Base-by-base conservation (phyloP, 441 rosid genomes). In the Iberis amara region DNA sequence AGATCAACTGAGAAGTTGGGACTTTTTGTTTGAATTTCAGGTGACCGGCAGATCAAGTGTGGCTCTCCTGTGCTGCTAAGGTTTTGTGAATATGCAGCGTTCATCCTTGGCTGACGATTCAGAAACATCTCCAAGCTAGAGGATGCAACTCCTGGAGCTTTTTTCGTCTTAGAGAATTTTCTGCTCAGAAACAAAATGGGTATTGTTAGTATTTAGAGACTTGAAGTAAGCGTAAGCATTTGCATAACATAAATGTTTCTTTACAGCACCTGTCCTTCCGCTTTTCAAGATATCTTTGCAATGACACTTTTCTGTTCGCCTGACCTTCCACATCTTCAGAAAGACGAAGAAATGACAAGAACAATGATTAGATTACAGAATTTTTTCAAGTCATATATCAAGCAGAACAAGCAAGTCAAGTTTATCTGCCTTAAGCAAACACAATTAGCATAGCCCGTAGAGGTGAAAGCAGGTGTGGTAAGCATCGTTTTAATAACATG, bases 201-300 rank as follows among this genome's bases (percentile, higher is more conserved):
- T 33, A 33, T 3, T 10, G 26, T 47, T 33, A 64, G 51, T 55
- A 44, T 39, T 39, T 35, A 12, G 35, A 6, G 0, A 39, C 7
- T 28, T 6, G 37, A 3, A 21, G 32, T 38, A 3, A 21, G n/a
- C 1, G 10, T 21, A 26, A 32, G 61, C 4, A 24, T 47, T 7
- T 33, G 11, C 47, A 11, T 3, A 8, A 31, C 35, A 31, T 8
- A n/a, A 39, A 35, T 55, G 64, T 47, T 32, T 35, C 43, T 47
- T 51, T 18, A 15, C 13, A 2, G 11, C 38, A 88, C 96, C 96
- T 88, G 73, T 85, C 94, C 52, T 85, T 85, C 18, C 78, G 73
- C 80, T 85, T 88, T 47, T 85, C 91, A n/a, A 40, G 80, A 61
- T 82, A 88, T 74, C 85, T 78, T 71, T 78, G 89, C 79, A 83